A percentile compares a stretch with the other conserved stretches of the same genome.
Conservation (phyloP, 495 filamentous ascomycete species). For the Talaromyces thailandensis region DNA sequence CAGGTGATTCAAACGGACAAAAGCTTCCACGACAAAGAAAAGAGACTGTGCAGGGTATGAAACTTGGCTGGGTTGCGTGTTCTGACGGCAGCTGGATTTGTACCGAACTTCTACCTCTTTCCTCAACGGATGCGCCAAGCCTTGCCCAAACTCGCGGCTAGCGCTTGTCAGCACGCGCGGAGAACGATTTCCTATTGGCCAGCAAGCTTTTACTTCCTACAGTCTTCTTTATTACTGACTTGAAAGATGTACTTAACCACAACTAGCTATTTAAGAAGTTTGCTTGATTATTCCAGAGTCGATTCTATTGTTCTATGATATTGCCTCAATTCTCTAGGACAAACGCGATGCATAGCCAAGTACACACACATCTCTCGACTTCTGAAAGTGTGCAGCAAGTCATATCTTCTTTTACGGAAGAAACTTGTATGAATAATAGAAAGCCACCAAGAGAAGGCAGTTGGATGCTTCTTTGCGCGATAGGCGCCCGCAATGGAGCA, state of each 20-base stretch:
- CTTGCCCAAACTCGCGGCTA: not conserved
- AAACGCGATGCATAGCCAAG: not conserved
- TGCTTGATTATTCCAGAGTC: not conserved
- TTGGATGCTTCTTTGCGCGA: slow-evolving; percentile 41
- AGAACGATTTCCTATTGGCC: not conserved
- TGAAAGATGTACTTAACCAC: too few relatives aligned
- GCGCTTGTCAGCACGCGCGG: not conserved
- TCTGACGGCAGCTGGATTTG: not conserved
- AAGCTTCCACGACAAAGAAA: slow-evolving; percentile 1
- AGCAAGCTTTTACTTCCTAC: not conserved
- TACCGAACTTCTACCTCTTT: not conserved
- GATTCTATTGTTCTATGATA: not conserved
- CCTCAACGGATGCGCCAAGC: not conserved
- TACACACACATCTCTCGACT: not conserved
- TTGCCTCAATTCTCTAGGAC: not conserved
- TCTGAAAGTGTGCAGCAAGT: not conserved
- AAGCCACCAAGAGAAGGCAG: slow-evolving; percentile 27
- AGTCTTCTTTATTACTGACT: not conserved
- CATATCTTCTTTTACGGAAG: not conserved
- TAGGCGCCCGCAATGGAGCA: slow-evolving; percentile 23
- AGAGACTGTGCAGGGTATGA: not conserved
- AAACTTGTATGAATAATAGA: not conserved
- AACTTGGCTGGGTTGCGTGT: not conserved
- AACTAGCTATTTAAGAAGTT: not conserved
- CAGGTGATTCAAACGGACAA: not conserved